Evolutionary conservation across 257 asterid species (phyloP), one percentile per base, ranked within the genome.

Genomic region (Solanum raphanifolium): DNA sequence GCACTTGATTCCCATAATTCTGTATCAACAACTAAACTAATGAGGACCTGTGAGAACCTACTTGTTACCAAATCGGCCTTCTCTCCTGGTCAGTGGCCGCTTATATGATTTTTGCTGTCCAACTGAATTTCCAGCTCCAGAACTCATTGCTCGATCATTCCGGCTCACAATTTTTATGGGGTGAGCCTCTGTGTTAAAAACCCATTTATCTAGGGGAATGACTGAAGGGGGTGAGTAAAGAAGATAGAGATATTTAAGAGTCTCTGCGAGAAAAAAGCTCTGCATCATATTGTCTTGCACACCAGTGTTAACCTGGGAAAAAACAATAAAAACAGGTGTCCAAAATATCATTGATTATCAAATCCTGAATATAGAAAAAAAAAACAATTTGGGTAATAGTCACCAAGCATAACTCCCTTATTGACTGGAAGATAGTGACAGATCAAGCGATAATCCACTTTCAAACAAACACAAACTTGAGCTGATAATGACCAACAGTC

Each of bases 211-310:
- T 48, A 97, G 94, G 34, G 99, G 89, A 48, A 97, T 95, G 69
- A 96, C 96, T 2, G 99, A 93, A 83, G 98, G 78, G 25, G 99
- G 98, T 79, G 99, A 97, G 89, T 95, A 97, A 31, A 97, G 98
- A 89, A 97, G 98, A 91, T 96, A 97, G 23, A 97, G 92, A 90
- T 97, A 97, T 87, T 97, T 97, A 66, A 97, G 94, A 0, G 99
- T 97, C 95, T 97, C 99, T 1, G 99, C 99, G 4, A 97, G 95
- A 62, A 97, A 97, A 90, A 97, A 97, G 93, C 99, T 97, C 84
- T 97, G 99, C 99, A 96, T 97, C 99, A 94, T 95, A 92, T 97
- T 93, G 95, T 97, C 99, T 90, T 95, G 95, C 23, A 94, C 96
- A 2, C 99, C 99, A 3, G 98, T 94, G 83, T 91, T 96, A 58